phyloP scores from a whole-genome alignment of 192 early-diverging fungal species.

The Rhizoclosmatium globosum region DNA sequence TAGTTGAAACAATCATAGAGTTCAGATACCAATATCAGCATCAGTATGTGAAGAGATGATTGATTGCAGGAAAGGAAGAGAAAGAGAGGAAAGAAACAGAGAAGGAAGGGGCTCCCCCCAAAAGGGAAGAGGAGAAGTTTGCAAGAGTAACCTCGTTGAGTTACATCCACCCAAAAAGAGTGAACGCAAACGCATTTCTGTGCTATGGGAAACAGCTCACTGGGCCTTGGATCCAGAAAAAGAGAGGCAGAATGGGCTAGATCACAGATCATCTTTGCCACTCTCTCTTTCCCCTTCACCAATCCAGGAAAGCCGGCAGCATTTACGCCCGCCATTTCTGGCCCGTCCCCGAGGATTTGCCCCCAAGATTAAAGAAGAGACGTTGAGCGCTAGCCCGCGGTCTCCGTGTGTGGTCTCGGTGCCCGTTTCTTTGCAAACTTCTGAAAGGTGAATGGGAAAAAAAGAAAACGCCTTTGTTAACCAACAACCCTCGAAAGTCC shows the following conservation, averaged over 20 bases:
- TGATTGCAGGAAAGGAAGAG: neutral
- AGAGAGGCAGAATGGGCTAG: too few relatives aligned
- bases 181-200: constrained; percentile 19
- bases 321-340: constrained; percentile 15
- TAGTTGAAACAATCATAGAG: neutral
- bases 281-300: too few relatives aligned
- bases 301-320: neutral
- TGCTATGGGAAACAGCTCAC: constrained; percentile 26
- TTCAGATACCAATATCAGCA: neutral
- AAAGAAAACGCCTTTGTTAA: neutral
- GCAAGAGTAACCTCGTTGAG: constrained; percentile 23
- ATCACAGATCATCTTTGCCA: too few relatives aligned
- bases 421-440: neutral
- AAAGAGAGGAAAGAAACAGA: neutral
- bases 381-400: neutral
- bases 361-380: constrained; percentile 9
- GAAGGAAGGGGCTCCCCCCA: neutral
- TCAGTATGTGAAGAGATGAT: neutral
- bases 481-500: neutral
- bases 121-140: neutral
- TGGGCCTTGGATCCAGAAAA: neutral
- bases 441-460: neutral
- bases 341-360: constrained; percentile 27
- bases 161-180: neutral
- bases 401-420: constrained; percentile 18